Conservation (phyloP, 2,329 filamentous ascomycete species). For the Bipolaris gigantea region DNA sequence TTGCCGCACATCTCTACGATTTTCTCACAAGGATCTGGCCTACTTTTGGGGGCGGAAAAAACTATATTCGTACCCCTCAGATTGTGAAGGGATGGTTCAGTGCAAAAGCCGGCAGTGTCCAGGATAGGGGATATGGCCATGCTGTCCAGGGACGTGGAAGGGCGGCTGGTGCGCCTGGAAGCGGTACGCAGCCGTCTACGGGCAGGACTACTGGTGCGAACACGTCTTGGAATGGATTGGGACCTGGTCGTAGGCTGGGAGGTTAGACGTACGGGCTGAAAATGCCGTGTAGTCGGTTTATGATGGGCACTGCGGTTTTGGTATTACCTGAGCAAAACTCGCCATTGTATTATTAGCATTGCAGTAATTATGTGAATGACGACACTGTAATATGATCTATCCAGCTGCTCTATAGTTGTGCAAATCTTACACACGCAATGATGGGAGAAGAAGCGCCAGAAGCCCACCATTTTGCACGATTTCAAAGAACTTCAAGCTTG, state of each 20-base stretch:
- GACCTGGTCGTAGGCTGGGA: slow-evolving; percentile 40
- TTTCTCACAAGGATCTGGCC: slow-evolving; percentile 89
- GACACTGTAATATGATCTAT: too few relatives aligned
- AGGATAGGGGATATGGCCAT: slow-evolving; percentile 64
- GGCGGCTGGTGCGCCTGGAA: slow-evolving; percentile 16
- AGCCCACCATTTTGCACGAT: too few relatives aligned
- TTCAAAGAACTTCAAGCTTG: too few relatives aligned
- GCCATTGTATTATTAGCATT: too few relatives aligned
- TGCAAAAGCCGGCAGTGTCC: slow-evolving; percentile 48
- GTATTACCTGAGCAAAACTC: too few relatives aligned
- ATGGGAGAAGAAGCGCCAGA: not conserved
- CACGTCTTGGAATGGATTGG: slow-evolving; percentile 27
- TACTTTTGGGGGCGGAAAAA: slow-evolving; percentile 80
- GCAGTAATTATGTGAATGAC: too few relatives aligned
- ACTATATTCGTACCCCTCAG: slow-evolving; percentile 72
- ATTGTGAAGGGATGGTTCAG: slow-evolving; percentile 71
- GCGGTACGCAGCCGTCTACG: slow-evolving; percentile 16
- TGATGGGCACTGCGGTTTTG: not conserved
- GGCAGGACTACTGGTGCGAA: slow-evolving; percentile 34
- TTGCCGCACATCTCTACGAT: slow-evolving; percentile 87
- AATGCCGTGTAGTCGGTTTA: slow-evolving; percentile 1
- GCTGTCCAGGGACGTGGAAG: slow-evolving; percentile 50
- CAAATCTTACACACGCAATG: not conserved
- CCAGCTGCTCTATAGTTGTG: too few relatives aligned
- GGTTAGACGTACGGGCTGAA: slow-evolving; percentile 11